Base-by-base conservation (phyloP, 805 yeast genomes). In the Yueomyces sinensis region DNA sequence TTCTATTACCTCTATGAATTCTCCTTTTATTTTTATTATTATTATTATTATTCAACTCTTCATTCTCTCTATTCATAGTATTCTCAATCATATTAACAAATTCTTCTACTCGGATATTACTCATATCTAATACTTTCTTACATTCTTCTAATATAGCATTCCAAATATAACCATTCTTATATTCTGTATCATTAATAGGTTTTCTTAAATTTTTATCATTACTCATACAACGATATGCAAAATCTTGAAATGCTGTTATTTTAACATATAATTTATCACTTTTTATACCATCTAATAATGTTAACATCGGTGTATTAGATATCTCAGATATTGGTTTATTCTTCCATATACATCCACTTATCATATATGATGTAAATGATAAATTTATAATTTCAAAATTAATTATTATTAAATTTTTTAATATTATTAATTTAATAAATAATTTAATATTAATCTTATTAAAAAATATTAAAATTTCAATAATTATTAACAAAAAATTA, bases 181-280 rank as follows among this genome's bases (percentile, higher is more conserved):
- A 59, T 35, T 64, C 62, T 17, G 69, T 67, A 41, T 64, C 66
- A 50, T 74, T 80, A 19, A 80, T 68, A 4, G 74, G 62, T 18
- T 52, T 43, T 50, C 87, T 65, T 36, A 69, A 59, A 32, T 69
- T 65, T 3, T 54, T 41, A 40, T 69, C 68, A 2, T 61, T 50
- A 3, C 73, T 56, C 1, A 73, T 68, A 6, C 86, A 61, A 31
- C 79, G 60, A 44, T 69, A 76, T 0, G 83, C 79, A 34, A 80
- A 59, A 48, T 81, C 91, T 55, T 81, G 91, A 56, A 73, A 79
- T 3, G 89, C 86, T 1, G 84, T 74, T 38, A 76, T 49, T 39
- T 76, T 68, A 1, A 70, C 70, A 36, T 71, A 62, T 11, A 60
- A 62, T 35, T 63, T 66, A 19, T 56, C 50, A 27, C 76, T 75